Conservation (phyloP, 495 filamentous ascomycete species). For the Penicillium odoratum region DNA sequence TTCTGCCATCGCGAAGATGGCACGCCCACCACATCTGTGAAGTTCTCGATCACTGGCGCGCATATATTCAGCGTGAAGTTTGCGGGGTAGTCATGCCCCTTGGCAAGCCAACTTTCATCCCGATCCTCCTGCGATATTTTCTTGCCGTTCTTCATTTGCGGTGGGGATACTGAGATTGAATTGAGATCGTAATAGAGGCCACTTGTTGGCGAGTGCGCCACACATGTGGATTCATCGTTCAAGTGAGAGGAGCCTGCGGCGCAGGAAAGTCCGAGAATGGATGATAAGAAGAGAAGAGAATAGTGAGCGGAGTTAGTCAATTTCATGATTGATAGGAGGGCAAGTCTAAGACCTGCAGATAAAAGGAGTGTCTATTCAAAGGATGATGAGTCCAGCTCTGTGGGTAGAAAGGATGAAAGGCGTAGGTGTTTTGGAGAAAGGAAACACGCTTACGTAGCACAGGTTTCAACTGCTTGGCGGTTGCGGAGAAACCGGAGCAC, state of each 20-base stretch:
- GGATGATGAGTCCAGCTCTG: constrained; percentile 17
- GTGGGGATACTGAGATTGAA: constrained; percentile 62
- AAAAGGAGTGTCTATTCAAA: constrained; percentile 11
- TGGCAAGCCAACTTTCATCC: constrained; percentile 75
- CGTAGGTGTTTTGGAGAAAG: constrained; percentile 9
- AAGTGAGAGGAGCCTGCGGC: constrained; percentile 31
- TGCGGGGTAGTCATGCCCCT: constrained; percentile 78
- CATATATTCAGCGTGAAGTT: constrained; percentile 98
- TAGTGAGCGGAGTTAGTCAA: constrained; percentile 21
- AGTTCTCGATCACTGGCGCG: constrained; percentile 73
- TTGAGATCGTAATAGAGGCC: constrained; percentile 91
- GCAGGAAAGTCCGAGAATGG: constrained; percentile 18
- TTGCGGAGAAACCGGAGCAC: constrained; percentile 22
- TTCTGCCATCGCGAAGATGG: constrained; percentile 67
- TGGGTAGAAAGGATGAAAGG: background rate
- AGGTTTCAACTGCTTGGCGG: constrained; percentile 2
- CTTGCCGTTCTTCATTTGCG: constrained; percentile 51
- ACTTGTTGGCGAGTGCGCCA: constrained; percentile 68
- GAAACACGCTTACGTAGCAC: constrained; percentile 25
- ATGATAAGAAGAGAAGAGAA: constrained; percentile 21
- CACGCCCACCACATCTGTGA: constrained; percentile 71
- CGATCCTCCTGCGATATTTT: constrained; percentile 60
- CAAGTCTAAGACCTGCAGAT: constrained; percentile 1
- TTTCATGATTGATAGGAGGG: constrained; percentile 22
- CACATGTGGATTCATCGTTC: constrained; percentile 59